These are phyloP conservation scores for Lentithecium fluviatile DNA, from an alignment of 495 filamentous ascomycete genomes.

Conservation along the genomic window DNA sequence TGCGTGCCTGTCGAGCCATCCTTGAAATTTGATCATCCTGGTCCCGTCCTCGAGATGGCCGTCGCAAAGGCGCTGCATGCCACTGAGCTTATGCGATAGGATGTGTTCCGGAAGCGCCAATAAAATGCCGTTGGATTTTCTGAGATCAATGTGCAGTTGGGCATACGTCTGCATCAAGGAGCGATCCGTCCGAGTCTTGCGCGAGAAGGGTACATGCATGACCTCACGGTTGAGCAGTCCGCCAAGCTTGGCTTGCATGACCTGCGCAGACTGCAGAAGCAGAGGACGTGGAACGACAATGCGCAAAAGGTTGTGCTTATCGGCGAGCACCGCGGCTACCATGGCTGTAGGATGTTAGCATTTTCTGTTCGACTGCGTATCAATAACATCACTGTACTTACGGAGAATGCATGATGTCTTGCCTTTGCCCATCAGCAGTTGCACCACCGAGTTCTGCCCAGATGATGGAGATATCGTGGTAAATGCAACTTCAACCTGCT, in stretches of 20 bases:
- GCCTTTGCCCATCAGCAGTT: slow-evolving; percentile 55
- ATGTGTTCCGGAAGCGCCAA: slow-evolving; percentile 54
- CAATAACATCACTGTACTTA: not conserved
- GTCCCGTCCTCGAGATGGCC: slow-evolving; percentile 42
- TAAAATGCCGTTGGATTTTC: slow-evolving; percentile 44
- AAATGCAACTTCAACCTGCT: slow-evolving; percentile 54
- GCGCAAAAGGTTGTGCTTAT: slow-evolving; percentile 46
- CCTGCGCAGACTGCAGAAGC: slow-evolving; percentile 52
- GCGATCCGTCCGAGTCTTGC: slow-evolving; percentile 43
- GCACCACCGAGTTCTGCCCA: slow-evolving; percentile 53
- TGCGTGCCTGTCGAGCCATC: slow-evolving; percentile 47
- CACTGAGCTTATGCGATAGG: slow-evolving; percentile 54
- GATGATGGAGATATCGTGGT: slow-evolving; percentile 52
- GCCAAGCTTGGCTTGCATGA: slow-evolving; percentile 50
- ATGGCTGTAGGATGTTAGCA: slow-evolving; percentile 49
- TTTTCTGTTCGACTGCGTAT: not conserved
- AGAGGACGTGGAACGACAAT: slow-evolving; percentile 55
- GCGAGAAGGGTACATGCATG: slow-evolving; percentile 53
- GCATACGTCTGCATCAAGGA: slow-evolving; percentile 41
- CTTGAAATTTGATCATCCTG: slow-evolving; percentile 49
- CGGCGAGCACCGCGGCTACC: slow-evolving; percentile 51
- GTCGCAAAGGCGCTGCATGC: slow-evolving; percentile 50
- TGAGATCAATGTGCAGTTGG: slow-evolving; percentile 36
- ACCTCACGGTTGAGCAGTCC: slow-evolving; percentile 50
- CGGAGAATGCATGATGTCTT: slow-evolving; percentile 50